These are phyloP conservation scores for Podila horticola DNA, from an alignment of 192 early-diverging fungal species.

Conservation along the genomic window DNA sequence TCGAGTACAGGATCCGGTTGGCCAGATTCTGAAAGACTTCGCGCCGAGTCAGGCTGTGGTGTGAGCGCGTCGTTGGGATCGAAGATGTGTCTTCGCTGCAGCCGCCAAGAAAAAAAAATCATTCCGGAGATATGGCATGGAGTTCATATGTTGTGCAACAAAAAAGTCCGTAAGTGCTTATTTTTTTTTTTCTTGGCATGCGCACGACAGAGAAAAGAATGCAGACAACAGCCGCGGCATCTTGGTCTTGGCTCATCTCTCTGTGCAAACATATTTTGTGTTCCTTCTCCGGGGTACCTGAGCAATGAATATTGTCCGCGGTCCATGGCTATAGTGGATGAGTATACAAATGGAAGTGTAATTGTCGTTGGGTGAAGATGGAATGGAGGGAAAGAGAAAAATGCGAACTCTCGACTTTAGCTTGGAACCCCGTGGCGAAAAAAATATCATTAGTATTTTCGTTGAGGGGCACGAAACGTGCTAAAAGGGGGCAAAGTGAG, in stretches of 20 bases:
- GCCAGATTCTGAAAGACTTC: constrained; percentile 67
- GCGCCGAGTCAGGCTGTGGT: constrained; percentile 58
- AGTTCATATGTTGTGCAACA: neutral
- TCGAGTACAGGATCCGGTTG: constrained; percentile 69
- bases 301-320: constrained; percentile 4
- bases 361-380: neutral
- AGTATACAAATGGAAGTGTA: neutral
- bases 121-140: neutral
- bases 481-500: neutral
- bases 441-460: neutral
- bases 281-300: neutral
- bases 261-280: neutral
- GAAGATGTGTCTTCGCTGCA: constrained; percentile 15
- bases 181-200: too few relatives aligned
- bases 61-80: constrained; percentile 45
- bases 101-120: neutral
- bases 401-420: neutral
- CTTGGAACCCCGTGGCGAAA: neutral
- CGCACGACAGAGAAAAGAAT: neutral
- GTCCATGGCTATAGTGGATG: neutral
- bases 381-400: neutral
- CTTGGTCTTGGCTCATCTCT: neutral
- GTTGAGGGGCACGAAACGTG: constrained; percentile 3
- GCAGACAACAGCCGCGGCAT: neutral
- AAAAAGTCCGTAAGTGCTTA: too few relatives aligned